phyloP scores from a whole-genome alignment of 2,329 filamentous ascomycete genomes.

The Akanthomyces lecanii region DNA sequence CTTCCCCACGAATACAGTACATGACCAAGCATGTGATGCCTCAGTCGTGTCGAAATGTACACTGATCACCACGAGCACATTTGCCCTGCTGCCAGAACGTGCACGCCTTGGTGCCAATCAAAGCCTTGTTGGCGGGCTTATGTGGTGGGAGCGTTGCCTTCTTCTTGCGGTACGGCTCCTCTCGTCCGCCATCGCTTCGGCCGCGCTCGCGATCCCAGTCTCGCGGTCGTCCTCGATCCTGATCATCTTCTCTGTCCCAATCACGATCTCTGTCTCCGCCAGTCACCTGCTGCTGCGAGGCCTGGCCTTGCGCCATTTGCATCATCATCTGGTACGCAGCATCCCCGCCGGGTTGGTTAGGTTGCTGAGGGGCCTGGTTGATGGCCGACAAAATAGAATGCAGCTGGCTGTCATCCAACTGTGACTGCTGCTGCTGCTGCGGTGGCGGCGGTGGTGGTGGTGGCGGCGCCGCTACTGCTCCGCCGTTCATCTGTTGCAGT shows the following conservation, averaged over 20 bases:
- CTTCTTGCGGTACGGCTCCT: slow-evolving; percentile 34
- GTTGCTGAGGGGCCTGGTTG: slow-evolving; percentile 32
- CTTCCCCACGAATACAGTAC: neutral
- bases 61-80: slow-evolving; percentile 68
- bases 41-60: slow-evolving; percentile 66
- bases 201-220: slow-evolving; percentile 34
- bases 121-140: slow-evolving; percentile 48
- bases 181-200: slow-evolving; percentile 30
- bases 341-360: slow-evolving; percentile 18
- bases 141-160: slow-evolving; percentile 38
- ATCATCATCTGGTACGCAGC: slow-evolving; percentile 35
- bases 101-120: slow-evolving; percentile 65
- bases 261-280: slow-evolving; percentile 25
- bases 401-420: slow-evolving; percentile 36
- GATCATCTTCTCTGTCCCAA: slow-evolving; percentile 23
- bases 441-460: slow-evolving; percentile 19
- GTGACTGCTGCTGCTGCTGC: slow-evolving; percentile 22
- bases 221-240: slow-evolving; percentile 17
- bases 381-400: slow-evolving; percentile 43
- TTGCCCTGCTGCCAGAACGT: slow-evolving; percentile 67
- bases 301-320: slow-evolving; percentile 36
- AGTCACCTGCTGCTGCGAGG: slow-evolving; percentile 28
- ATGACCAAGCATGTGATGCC: neutral
- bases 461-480: slow-evolving; percentile 24
- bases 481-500: slow-evolving; percentile 37